A percentile compares a stretch with the other conserved stretches of the same genome.
These are phyloP conservation scores for Rhinocladiella mackenziei DNA, from an alignment of 2,329 filamentous ascomycete genomes.

Conservation along the genomic window DNA sequence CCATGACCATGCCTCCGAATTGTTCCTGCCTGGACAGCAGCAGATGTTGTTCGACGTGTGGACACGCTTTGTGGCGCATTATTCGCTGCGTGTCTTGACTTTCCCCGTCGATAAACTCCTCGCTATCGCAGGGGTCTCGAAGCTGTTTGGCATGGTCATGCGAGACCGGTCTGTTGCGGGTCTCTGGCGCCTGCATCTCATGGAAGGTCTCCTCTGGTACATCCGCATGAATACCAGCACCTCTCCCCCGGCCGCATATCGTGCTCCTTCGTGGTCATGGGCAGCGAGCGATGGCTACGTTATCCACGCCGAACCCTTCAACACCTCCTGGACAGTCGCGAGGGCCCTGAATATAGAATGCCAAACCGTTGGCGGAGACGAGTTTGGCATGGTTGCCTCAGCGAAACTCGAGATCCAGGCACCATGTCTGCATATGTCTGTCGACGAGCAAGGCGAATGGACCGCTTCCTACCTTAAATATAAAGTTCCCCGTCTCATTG, in stretches of 20 bases:
- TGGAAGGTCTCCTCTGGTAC: constrained; percentile 15
- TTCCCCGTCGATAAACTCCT: constrained; percentile 20
- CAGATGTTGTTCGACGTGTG: constrained; percentile 8
- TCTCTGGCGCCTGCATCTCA: constrained; percentile 13
- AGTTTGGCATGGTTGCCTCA: constrained; percentile 11
- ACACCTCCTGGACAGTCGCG: constrained; percentile 11
- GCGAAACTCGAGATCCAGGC: constrained; percentile 10
- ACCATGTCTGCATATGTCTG: not conserved
- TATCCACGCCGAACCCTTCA: constrained; percentile 11
- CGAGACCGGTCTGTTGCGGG: constrained; percentile 11
- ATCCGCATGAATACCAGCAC: constrained; percentile 11
- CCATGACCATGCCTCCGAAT: not conserved
- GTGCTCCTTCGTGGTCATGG: constrained; percentile 24
- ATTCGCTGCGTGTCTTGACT: constrained; percentile 17
- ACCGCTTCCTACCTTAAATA: not conserved
- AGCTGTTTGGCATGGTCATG: constrained; percentile 13
- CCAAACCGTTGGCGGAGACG: constrained; percentile 1
- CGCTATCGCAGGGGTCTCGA: constrained; percentile 22
- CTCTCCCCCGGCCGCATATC: constrained; percentile 8
- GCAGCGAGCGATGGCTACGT: constrained; percentile 20
- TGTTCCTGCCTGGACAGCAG: not conserved
- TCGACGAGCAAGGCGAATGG: constrained; percentile 6
- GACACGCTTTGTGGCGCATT: constrained; percentile 16
- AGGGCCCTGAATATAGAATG: not conserved
- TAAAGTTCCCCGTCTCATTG: constrained; percentile 6